phyloP scores from a whole-genome alignment of 345 rosid genomes.

The Pelargonium nanum region DNA sequence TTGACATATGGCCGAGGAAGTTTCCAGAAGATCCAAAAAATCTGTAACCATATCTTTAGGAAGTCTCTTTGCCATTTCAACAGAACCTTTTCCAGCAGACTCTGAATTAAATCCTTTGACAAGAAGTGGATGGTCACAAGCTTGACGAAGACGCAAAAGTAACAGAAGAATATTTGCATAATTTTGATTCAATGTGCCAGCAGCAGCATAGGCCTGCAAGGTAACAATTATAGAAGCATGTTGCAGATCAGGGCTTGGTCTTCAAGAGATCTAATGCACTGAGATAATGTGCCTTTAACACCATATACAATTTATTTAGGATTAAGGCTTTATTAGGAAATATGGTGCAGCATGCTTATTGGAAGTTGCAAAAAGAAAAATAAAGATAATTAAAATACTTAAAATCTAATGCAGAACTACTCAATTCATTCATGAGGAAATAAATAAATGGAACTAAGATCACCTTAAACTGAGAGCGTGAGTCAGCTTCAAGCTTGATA shows the following conservation, averaged over 20 bases:
- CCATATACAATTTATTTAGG: neutral
- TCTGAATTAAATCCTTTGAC: conserved; percentile 50
- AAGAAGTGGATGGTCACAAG: conserved; percentile 91
- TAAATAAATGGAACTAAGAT: conserved; percentile 12
- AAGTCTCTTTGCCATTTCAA: conserved; percentile 53
- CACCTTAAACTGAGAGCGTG: conserved; percentile 83
- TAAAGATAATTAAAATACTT: neutral
- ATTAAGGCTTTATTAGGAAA: neutral
- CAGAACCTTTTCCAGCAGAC: conserved; percentile 54
- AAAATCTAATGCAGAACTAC: neutral
- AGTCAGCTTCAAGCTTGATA: conserved; percentile 64
- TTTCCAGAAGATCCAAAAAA: conserved; percentile 41
- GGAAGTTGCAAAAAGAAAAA: neutral
- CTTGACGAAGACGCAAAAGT: conserved; percentile 96
- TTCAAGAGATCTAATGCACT: neutral
- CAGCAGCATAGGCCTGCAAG: conserved; percentile 81
- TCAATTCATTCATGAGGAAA: neutral
- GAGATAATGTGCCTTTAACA: neutral
- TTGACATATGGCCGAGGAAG: conserved; percentile 51
- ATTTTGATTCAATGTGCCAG: conserved; percentile 84
- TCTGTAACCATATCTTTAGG: conserved; percentile 37
- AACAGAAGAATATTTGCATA: conserved; percentile 92
- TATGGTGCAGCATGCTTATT: too few species aligned
- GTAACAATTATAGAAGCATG: conserved; percentile 1
- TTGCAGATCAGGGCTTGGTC: neutral